Base-by-base conservation (phyloP, 371 early-diverging fungal species). In the Mortierella sp. region DNA sequence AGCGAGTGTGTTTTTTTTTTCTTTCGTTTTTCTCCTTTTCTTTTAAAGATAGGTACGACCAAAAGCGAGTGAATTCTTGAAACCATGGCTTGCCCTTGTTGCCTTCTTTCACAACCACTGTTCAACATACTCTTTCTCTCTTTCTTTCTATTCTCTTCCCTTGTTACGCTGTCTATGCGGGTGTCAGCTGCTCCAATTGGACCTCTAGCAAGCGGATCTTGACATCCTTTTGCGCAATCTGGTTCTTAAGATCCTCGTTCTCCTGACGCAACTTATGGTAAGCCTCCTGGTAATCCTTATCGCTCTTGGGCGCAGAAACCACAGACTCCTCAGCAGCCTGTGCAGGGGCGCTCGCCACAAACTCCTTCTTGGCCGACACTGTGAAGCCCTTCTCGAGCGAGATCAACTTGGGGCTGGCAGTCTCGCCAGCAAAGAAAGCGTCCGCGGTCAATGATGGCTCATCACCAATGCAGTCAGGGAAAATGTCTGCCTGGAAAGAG, bases 401-500 rank as follows among this genome's bases (percentile, higher is more conserved):
- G 55, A 97, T 90, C 23, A 95, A 82, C 69, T 90, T 86, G 16
- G 95, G 95, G 45, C 90, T 85, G 7, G 92, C 90, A 51, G 89
- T 85, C 76, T 96, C 91, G 43, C 98, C 98, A 15, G 75, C 84
- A 75, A 98, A 96, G 87, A 89, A 99, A 70, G 95, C 95, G 61
- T 93, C 95, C 5, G 96, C 93, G 26, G 96, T 88, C 65, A 98
- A 79, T 4, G 98, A 86, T 7, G 99, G 90, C 60, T 93, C 90
- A 57, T 93, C 95, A 30, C 96, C 89, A 30, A 87, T 66, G 23
- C 94, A 91, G 44, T 93, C 93, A 55, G 99, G 99, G 89, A 91
- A 99, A 45, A 99, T 85, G 74, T 99, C 99, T 28, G 92, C 74
- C 83, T 98, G 98, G 94, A 99, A 99, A n/a, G 93, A 88, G 81